Evolutionary conservation across 345 rosid genomes (phyloP).

Genomic region (Citrus mangshanensis): DNA sequence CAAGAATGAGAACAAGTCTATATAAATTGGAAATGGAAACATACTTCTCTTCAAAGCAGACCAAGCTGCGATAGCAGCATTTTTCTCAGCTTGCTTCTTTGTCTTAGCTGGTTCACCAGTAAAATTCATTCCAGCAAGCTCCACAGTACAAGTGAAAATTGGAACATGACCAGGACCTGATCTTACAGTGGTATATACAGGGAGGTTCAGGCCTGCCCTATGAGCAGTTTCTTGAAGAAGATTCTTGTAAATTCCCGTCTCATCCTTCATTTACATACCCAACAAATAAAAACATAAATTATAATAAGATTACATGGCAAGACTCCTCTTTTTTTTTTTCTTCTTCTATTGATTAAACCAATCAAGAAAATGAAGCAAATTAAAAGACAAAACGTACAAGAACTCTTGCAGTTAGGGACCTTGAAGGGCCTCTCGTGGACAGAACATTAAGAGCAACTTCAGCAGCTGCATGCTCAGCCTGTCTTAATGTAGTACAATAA

Average conservation of each 20-base stretch:
- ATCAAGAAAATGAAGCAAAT: neutral
- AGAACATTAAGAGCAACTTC: conserved; percentile 62
- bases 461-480: conserved; percentile 76
- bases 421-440: conserved; percentile 59
- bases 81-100: conserved; percentile 80
- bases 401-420: conserved; percentile 62
- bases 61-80: conserved; percentile 79
- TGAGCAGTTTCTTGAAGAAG: conserved; percentile 77
- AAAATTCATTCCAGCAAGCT: conserved; percentile 69
- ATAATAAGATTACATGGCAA: neutral
- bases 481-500: conserved; percentile 60
- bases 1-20: neutral
- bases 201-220: conserved; percentile 67
- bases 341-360: neutral
- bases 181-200: conserved; percentile 63
- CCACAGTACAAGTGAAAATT: conserved; percentile 54
- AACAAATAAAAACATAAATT: neutral
- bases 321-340: neutral
- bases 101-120: conserved; percentile 67
- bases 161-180: conserved; percentile 77
- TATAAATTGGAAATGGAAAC: neutral
- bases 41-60: conserved; percentile 61
- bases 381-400: conserved; percentile 42
- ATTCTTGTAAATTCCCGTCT: conserved; percentile 77
- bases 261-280: conserved; percentile 44